These are phyloP conservation scores for Phylloporus arenicola DNA, from an alignment of 768 basidiomycete species.

Conservation along the genomic window DNA sequence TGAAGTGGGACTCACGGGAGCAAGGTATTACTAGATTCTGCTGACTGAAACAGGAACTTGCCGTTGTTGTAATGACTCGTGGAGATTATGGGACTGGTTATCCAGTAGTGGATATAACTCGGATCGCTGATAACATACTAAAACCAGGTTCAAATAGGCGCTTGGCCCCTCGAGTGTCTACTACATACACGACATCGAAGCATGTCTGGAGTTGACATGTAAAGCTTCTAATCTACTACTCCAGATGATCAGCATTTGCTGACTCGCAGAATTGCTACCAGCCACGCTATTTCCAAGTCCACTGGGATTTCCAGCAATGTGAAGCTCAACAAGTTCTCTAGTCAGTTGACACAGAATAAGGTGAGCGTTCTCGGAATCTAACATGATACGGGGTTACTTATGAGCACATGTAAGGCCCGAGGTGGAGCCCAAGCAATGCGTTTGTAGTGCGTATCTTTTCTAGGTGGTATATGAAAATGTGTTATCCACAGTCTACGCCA, in stretches of 20 bases:
- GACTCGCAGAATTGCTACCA: constrained; percentile 1
- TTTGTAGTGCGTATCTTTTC: constrained; percentile 34
- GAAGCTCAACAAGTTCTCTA: constrained; percentile 70
- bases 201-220: constrained; percentile 66
- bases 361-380: constrained; percentile 31
- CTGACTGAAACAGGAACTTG: too few species aligned
- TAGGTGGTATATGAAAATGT: background rate
- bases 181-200: constrained; percentile 2
- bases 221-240: constrained; percentile 15
- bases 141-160: background rate
- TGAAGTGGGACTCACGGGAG: too few species aligned
- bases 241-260: background rate
- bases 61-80: background rate
- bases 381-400: background rate
- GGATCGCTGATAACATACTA: background rate
- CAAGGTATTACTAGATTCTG: too few species aligned
- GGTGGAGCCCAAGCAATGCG: constrained; percentile 87
- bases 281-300: constrained; percentile 18
- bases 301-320: constrained; percentile 29
- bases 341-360: constrained; percentile 73
- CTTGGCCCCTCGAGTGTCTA: background rate
- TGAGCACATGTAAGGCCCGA: constrained; percentile 36
- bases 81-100: background rate
- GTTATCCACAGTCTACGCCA: constrained; percentile 54
- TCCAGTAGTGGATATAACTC: background rate